Base-by-base conservation (phyloP, 352 stramenopile species). In the Globisporangium paddicum region DNA sequence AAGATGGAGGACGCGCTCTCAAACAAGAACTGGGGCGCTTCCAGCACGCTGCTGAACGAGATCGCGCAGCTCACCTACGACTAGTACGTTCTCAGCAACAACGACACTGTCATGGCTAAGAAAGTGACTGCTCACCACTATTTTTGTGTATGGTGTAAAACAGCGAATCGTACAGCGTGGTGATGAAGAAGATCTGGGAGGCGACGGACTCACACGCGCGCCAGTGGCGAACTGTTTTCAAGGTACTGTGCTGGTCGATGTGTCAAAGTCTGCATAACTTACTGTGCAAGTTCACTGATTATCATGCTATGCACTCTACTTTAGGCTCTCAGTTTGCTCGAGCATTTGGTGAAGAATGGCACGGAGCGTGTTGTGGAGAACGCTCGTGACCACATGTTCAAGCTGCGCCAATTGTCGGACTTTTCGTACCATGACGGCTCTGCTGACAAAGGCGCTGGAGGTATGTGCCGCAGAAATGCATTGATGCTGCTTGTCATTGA, bases 1-100 rank as follows among this genome's bases (percentile, higher is more conserved):
- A 95, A 96, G 67, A 89, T 95, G 65, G 86, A 95, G 69, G 85
- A 99, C 67, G 96, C 97, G 26, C 82, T 99, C 28, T 99, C 96
- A 21, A 98, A 99, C 71, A 99, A 99, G 82, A 99, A 99, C 73
- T 99, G 97, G 97, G 97, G 97, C 28, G 90, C 96, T 11, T 99
- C 96, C 30, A 98, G 89, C 69, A 99, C 96, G 54, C 69, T 98
- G 19, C 85, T 99, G 71, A 99, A 99, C 75, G 94, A 99, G 67
- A 98, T 99, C 66, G 87, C 97, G 53, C 85, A 96, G 62, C 95
- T 99, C 70, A 98, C 96, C 11, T 99, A 98, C 71, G 96, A 99
- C 72, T 95, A 91, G 86, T 95, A 73, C 58, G 79, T 60, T 32
- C 19, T 48, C 1, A 32, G 11, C 42, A 37, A 41, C 32, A 16